phyloP scores from a whole-genome alignment of 2,329 filamentous ascomycete species.

The Fusarium nodosum region DNA sequence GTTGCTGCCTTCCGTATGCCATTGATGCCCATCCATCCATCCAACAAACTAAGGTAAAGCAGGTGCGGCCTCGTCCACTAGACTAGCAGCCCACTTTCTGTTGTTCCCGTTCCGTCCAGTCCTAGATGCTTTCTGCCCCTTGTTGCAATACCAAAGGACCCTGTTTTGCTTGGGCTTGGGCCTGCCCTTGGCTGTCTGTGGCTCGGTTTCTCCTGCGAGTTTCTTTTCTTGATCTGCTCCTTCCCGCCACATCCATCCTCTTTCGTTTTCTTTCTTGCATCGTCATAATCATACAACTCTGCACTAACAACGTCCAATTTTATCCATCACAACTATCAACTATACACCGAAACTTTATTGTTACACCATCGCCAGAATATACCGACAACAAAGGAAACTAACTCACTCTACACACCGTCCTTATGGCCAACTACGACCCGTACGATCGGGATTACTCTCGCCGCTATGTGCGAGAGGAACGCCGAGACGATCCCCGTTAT shows the following conservation, averaged over 20 bases:
- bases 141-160: constrained; percentile 39
- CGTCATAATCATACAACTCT: constrained; percentile 13
- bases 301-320: constrained; percentile 7
- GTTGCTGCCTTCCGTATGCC: constrained; percentile 40
- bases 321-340: constrained; percentile 4
- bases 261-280: constrained; percentile 31
- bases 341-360: constrained; percentile 5
- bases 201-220: constrained; percentile 27
- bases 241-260: constrained; percentile 31
- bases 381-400: constrained; percentile 11
- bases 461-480: constrained; percentile 68
- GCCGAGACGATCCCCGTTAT: constrained; percentile 66
- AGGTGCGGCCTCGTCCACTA: constrained; percentile 22
- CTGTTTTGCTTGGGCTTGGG: constrained; percentile 39
- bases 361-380: constrained; percentile 9
- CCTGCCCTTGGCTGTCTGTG: constrained; percentile 22
- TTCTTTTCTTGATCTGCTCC: constrained; percentile 30
- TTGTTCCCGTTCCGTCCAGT: constrained; percentile 14
- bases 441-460: constrained; percentile 67
- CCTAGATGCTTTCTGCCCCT: constrained; percentile 16
- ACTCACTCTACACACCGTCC: constrained; percentile 13
- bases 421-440: constrained; percentile 65
- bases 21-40: constrained; percentile 45
- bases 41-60: constrained; percentile 27
- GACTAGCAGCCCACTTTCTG: constrained; percentile 29